Percentiles rank a stretch among this genome's conserved stretches.
Evolutionary conservation across 1,284 basidiomycete species (phyloP).

Genomic region (Sanghuangporus weigelae): DNA sequence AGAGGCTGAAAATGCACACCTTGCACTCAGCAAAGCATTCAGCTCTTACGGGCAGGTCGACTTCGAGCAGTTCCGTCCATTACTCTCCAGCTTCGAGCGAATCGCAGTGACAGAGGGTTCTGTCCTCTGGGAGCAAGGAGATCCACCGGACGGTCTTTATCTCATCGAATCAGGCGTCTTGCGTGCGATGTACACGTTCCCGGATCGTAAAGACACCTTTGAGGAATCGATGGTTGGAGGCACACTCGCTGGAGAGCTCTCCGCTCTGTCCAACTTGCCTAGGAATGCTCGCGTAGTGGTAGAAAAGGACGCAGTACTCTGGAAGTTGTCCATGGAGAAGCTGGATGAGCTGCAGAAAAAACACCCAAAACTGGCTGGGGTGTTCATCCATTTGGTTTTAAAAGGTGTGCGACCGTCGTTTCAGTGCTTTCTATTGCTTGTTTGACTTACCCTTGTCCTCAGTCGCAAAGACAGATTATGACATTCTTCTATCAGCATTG

Average conservation of each 20-base stretch:
- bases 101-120: slow-evolving; percentile 52
- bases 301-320: slow-evolving; percentile 73
- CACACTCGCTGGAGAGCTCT: slow-evolving; percentile 85
- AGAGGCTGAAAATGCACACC: slow-evolving; percentile 44
- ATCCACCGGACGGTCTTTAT: slow-evolving; percentile 78
- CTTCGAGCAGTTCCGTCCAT: slow-evolving; percentile 43
- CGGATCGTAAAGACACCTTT: slow-evolving; percentile 57
- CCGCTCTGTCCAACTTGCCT: slow-evolving; percentile 67
- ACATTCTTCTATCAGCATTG: slow-evolving; percentile 66
- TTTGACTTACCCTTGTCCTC: background rate
- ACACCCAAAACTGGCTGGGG: slow-evolving; percentile 57
- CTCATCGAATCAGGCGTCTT: slow-evolving; percentile 83
- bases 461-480: slow-evolving; percentile 79
- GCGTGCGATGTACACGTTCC: slow-evolving; percentile 75
- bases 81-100: slow-evolving; percentile 71
- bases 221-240: slow-evolving; percentile 92
- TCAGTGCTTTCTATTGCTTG: background rate
- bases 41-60: slow-evolving; percentile 58
- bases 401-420: slow-evolving; percentile 54
- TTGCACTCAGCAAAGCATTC: slow-evolving; percentile 73
- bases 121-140: slow-evolving; percentile 74
- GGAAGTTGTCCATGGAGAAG: slow-evolving; percentile 64
- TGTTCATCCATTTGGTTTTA: slow-evolving; percentile 69
- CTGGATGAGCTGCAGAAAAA: slow-evolving; percentile 61
- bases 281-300: slow-evolving; percentile 85